A percentile compares a stretch with the other conserved stretches of the same genome.
Conservation (phyloP, 306 rosid species). For the Quercus engelmannii region DNA sequence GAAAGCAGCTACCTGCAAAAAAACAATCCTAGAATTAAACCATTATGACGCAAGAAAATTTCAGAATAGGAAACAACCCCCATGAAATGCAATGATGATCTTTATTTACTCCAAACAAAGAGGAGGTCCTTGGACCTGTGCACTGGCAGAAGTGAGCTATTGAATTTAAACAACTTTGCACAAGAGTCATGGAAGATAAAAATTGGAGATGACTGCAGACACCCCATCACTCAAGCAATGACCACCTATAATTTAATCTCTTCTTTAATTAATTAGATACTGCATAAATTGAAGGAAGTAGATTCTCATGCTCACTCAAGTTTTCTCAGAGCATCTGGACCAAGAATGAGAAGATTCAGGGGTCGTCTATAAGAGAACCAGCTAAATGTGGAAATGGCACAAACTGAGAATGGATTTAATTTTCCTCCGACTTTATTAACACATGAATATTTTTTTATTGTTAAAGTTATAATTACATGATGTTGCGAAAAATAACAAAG, state of each 20-base stretch:
- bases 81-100: not conserved
- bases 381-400: not conserved
- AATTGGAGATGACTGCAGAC: not conserved
- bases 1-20: slow-evolving; percentile 70
- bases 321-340: not conserved
- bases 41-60: not conserved
- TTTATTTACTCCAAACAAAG: not conserved
- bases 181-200: not conserved
- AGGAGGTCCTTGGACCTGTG: not conserved
- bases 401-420: not conserved
- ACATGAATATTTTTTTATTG: too few species aligned
- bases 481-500: not conserved
- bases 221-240: not conserved
- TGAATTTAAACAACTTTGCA: not conserved
- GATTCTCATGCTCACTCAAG: not conserved
- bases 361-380: not conserved
- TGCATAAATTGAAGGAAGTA: not conserved
- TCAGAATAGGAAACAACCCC: not conserved
- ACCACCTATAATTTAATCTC: not conserved
- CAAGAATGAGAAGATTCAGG: not conserved
- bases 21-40: slow-evolving; percentile 16
- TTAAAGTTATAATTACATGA: not conserved
- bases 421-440: too few species aligned
- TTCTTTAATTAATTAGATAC: not conserved
- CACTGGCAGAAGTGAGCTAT: not conserved